Evolutionary conservation across 306 rosid genomes (phyloP).

Genomic region (Dryas octopetala): DNA sequence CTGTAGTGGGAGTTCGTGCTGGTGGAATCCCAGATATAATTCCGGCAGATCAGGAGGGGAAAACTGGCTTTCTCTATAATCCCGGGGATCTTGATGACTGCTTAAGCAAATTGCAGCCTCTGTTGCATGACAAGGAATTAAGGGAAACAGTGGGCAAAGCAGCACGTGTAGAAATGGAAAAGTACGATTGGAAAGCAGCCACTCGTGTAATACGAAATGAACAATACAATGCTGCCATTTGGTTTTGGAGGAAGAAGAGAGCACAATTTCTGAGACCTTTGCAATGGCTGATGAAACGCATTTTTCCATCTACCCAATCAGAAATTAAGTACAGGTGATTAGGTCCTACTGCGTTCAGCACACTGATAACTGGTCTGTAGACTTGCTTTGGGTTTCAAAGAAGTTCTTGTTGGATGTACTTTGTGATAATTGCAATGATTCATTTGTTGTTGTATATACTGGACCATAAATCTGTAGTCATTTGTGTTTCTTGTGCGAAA

Average conservation of each 20-base stretch:
- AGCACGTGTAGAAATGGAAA: constrained; percentile 86
- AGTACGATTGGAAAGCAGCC: constrained; percentile 93
- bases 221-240: constrained; percentile 86
- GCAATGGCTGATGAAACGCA: constrained; percentile 68
- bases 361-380: constrained; percentile 24
- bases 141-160: constrained; percentile 82
- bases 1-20: constrained; percentile 91
- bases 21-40: constrained; percentile 97
- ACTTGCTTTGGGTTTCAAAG: constrained; percentile 41
- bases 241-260: constrained; percentile 97
- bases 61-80: constrained; percentile 66
- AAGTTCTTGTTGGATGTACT: constrained; percentile 23
- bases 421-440: constrained; percentile 38
- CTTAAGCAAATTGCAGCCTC: constrained; percentile 69
- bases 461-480: constrained; percentile 24
- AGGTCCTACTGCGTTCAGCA: neutral
- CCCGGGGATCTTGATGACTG: constrained; percentile 82
- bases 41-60: constrained; percentile 82
- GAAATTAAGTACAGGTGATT: constrained; percentile 56
- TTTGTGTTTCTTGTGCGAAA: constrained; percentile 16
- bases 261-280: constrained; percentile 67
- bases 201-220: constrained; percentile 74
- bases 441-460: constrained; percentile 49
- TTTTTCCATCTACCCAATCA: constrained; percentile 63
- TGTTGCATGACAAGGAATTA: constrained; percentile 55